phyloP scores from a whole-genome alignment of 257 asterid species.

The Coffea eugenioides region DNA sequence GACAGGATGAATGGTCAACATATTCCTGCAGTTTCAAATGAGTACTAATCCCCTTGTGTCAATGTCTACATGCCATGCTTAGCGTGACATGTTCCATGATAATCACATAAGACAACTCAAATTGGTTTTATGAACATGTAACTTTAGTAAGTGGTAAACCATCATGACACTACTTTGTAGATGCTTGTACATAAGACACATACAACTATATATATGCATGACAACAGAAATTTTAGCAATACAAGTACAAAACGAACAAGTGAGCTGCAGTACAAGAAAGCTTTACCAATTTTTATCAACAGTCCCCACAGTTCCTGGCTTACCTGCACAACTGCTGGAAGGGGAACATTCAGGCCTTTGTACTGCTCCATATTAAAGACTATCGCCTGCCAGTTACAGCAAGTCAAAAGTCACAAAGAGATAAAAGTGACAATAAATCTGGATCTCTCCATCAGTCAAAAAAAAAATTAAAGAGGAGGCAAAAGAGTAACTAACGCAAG shows the following conservation, averaged over 20 bases:
- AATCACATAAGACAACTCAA: neutral
- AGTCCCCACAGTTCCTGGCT: slow-evolving; percentile 14
- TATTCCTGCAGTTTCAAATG: slow-evolving; percentile 63
- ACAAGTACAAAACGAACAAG: neutral
- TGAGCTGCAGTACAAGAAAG: neutral
- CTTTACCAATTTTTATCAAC: neutral
- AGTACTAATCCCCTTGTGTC: neutral
- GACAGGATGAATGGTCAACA: slow-evolving; percentile 85
- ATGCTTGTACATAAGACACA: neutral
- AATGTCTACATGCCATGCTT: neutral
- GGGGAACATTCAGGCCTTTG: slow-evolving; percentile 82
- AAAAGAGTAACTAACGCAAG: neutral
- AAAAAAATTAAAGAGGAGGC: neutral
- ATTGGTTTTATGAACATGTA: neutral
- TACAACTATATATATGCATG: neutral
- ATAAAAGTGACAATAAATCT: neutral
- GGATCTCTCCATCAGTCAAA: neutral
- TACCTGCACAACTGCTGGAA: slow-evolving; percentile 95
- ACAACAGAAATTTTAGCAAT: neutral
- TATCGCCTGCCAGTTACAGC: slow-evolving; percentile 63
- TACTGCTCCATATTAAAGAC: slow-evolving; percentile 68
- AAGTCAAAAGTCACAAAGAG: slow-evolving; percentile 16
- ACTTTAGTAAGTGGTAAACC: neutral
- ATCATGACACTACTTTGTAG: neutral
- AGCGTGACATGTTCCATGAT: neutral